Conservation (phyloP, 768 basidiomycete species). For the Mycena galericulata region DNA sequence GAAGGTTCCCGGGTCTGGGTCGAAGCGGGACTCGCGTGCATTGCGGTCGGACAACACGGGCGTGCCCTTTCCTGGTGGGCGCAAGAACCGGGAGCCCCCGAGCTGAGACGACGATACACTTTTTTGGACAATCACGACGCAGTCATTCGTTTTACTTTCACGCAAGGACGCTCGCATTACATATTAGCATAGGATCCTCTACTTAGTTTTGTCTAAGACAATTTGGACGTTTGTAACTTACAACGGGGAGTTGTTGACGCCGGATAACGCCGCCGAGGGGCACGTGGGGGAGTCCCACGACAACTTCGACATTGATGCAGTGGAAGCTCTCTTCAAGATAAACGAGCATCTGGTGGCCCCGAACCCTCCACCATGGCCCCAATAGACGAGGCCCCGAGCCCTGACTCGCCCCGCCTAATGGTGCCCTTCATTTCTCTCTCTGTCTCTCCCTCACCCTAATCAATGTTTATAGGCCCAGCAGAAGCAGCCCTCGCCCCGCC, state of each 20-base stretch:
- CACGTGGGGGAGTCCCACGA: no score
- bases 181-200: slow-evolving; percentile 25
- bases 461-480: slow-evolving; percentile 12
- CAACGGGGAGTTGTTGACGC: no score
- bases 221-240: slow-evolving; percentile 13
- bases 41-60: slow-evolving; percentile 43
- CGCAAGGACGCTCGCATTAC: slow-evolving; percentile 3
- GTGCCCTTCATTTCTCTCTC: slow-evolving; percentile 8
- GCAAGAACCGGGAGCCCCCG: slow-evolving; percentile 50
- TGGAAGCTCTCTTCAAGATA: neutral
- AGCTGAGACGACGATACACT: slow-evolving; percentile 43
- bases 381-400: neutral
- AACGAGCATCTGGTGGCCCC: neutral
- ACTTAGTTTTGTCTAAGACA: slow-evolving; percentile 21
- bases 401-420: slow-evolving; percentile 16
- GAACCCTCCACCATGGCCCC: neutral
- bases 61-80: slow-evolving; percentile 71
- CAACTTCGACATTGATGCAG: no score
- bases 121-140: slow-evolving; percentile 29
- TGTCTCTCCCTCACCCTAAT: neutral
- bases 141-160: slow-evolving; percentile 29
- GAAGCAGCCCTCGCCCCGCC: slow-evolving; percentile 14
- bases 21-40: slow-evolving; percentile 51
- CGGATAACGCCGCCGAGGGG: no score
- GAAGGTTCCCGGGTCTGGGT: slow-evolving; percentile 37